Evolutionary conservation across 75 land plant species (phyloP).

Genomic region (Pinus tabuliformis): DNA sequence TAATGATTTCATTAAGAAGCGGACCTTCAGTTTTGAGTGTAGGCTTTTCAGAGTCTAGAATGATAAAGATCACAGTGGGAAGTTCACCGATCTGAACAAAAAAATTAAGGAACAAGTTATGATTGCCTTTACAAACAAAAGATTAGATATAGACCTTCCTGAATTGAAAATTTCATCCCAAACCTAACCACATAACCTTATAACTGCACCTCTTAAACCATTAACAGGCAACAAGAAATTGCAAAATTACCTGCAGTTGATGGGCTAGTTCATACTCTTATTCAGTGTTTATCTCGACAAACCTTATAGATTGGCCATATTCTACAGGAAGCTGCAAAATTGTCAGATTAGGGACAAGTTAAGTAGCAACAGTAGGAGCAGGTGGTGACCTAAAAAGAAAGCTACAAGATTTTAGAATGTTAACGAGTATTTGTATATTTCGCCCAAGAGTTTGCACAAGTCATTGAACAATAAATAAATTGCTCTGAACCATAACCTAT

Average conservation of each 20-base stretch:
- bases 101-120: background rate
- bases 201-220: background rate
- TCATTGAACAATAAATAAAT: too few species aligned
- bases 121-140: background rate
- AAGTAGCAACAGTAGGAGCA: background rate
- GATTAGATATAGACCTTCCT: too few species aligned
- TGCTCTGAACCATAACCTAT: too few species aligned
- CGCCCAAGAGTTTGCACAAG: too few species aligned
- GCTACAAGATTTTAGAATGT: too few species aligned
- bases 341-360: too few species aligned
- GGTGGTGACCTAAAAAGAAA: background rate
- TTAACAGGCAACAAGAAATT: background rate
- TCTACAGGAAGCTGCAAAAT: conserved; percentile 84
- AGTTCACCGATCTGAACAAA: conserved; percentile 73
- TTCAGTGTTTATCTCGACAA: conserved; percentile 94
- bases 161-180: too few species aligned
- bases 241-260: conserved; percentile 69
- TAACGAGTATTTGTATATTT: too few species aligned
- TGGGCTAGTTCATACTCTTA: conserved; percentile 93
- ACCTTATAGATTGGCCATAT: conserved; percentile 55
- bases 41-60: conserved; percentile 65
- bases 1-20: conserved; percentile 71
- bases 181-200: background rate
- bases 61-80: conserved; percentile 81
- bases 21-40: conserved; percentile 93